These are phyloP conservation scores for Spathaspora sp. DNA, from an alignment of 805 yeast genomes.

Conservation along the genomic window DNA sequence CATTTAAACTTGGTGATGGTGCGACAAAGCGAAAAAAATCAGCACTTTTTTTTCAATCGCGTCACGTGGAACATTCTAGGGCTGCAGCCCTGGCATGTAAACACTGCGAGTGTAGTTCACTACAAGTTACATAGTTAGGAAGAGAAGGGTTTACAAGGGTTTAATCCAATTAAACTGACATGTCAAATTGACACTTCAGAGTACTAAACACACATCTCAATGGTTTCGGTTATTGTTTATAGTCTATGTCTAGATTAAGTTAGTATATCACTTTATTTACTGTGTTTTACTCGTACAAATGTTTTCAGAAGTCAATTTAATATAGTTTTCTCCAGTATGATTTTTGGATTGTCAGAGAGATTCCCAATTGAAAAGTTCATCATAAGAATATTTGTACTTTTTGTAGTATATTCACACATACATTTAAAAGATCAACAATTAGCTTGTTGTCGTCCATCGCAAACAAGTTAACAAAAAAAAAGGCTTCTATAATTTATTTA, in stretches of 20 bases:
- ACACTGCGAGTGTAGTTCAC: not conserved
- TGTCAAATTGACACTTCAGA: no score
- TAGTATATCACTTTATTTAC: not conserved
- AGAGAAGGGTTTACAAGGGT: not conserved
- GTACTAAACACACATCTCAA: no score
- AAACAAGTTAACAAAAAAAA: not conserved
- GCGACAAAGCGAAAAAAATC: not conserved
- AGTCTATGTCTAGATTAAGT: not conserved
- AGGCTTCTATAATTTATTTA: not conserved
- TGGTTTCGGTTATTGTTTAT: not conserved
- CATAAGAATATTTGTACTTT: slow-evolving; percentile 8
- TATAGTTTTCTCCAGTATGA: slow-evolving; percentile 21
- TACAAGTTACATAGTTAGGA: not conserved
- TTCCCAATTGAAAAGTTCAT: slow-evolving; percentile 33
- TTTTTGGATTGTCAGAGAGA: slow-evolving; percentile 32
- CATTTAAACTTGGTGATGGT: slow-evolving; percentile 1
- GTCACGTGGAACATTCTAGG: not conserved
- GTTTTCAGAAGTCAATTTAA: slow-evolving; percentile 6
- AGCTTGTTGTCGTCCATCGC: not conserved
- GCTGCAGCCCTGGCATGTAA: not conserved
- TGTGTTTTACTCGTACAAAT: not conserved
- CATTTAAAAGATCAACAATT: not conserved
- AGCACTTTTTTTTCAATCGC: not conserved
- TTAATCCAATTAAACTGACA: no score
- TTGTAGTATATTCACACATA: not conserved